Evolutionary conservation across 1,284 basidiomycete genomes (phyloP), one percentile per base, ranked within the genome.

Genomic region (Meripilus lineatus): DNA sequence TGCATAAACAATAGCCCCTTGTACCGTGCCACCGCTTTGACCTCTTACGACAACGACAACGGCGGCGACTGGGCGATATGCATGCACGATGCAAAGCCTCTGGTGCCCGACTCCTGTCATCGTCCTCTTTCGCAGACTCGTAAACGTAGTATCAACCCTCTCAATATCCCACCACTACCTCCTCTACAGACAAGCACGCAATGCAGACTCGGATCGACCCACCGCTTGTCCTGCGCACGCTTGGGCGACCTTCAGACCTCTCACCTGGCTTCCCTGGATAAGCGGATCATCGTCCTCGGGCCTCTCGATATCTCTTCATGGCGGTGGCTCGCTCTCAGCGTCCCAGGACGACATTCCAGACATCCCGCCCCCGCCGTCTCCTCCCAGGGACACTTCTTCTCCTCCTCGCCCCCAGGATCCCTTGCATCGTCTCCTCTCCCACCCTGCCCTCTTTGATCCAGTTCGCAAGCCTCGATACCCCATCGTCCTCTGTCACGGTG

Each of bases 401-500:
- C 23, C 39, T 18, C 51, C 48, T 15, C 33, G 50, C 18, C 53
- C 59, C 25, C 43, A 42, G 13, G 81, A 82, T 53, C 69, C 66
- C 7, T 88, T 94, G 5, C 87, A 90, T 61, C 70, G 74, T 36
- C 72, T 93, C 14, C 79, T 94, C 58, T 68, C 69, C 43, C 81
- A 84, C 54, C 86, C 89, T 6, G 71, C 77, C 1, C 69, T 94
- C 17, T 85, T 78, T 55, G 76, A 89, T 47, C 89, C 87, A 1
- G 56, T 91, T 20, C 75, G 89, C 46, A 75, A 75, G 5, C 95
- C 95, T 1, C 76, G 90, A 11, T 81, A 92, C 63, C 92, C 93
- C 3, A 88, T 99, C 50, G 93, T 96, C 1, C 74, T 99, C 13
- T 98, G 93, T 58, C 95, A 99, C 67, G 93, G 93, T 92, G 61